Evolutionary conservation across 305 asterid species (phyloP).

Genomic region (Fraxinus greggii): DNA sequence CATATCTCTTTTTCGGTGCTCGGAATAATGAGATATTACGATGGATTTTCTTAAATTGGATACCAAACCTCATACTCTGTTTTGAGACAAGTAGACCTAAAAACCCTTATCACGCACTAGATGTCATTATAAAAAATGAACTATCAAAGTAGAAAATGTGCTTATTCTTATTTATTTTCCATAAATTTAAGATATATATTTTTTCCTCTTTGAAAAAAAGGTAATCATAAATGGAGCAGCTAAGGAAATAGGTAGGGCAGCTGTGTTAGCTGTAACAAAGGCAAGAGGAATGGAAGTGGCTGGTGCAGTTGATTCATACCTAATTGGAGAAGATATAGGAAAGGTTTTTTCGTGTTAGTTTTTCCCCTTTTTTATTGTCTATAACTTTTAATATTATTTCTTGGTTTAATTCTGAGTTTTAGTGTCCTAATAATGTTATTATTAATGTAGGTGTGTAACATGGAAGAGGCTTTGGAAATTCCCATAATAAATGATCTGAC

Average conservation of each 20-base stretch:
- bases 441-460: conserved; percentile 56
- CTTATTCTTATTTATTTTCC: neutral
- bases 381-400: neutral
- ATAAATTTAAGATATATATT: neutral
- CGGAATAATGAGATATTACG: neutral
- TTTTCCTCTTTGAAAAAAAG: conserved; percentile 32
- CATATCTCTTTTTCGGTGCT: neutral
- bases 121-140: neutral
- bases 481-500: conserved; percentile 79
- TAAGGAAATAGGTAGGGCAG: conserved; percentile 84
- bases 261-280: conserved; percentile 74
- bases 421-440: neutral
- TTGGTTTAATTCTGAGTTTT: neutral
- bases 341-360: conserved; percentile 36
- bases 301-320: conserved; percentile 73
- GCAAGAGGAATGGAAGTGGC: conserved; percentile 90
- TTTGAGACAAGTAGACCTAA: neutral
- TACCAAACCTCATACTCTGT: neutral
- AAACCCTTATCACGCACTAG: neutral
- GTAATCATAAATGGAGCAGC: conserved; percentile 87
- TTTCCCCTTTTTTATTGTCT: neutral
- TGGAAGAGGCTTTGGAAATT: conserved; percentile 85
- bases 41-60: neutral
- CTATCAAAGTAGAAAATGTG: neutral
- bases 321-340: conserved; percentile 80